These are phyloP conservation scores for Cercophora scortea DNA, from an alignment of 495 filamentous ascomycete species.

Conservation along the genomic window DNA sequence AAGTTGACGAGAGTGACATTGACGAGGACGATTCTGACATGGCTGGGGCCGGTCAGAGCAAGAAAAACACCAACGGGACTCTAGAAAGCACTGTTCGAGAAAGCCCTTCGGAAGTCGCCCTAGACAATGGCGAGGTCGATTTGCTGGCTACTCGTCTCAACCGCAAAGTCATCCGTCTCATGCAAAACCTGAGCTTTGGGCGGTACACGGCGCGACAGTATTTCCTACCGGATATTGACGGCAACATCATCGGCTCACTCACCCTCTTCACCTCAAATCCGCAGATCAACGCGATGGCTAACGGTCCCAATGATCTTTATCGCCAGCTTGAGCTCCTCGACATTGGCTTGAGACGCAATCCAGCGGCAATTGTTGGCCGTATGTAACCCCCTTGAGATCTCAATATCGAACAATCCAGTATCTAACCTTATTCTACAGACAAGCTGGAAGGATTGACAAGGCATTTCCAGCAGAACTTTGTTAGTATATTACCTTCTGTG, in stretches of 20 bases:
- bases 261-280: constrained; percentile 53
- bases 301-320: constrained; percentile 61
- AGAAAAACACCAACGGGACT: no score
- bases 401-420: no score
- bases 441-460: constrained; percentile 45
- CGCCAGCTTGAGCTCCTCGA: constrained; percentile 47
- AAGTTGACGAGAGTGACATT: no score
- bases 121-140: not conserved
- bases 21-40: no score
- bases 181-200: constrained; percentile 9
- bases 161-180: not conserved
- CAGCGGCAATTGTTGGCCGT: constrained; percentile 23
- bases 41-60: no score
- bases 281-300: constrained; percentile 35
- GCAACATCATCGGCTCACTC: constrained; percentile 44
- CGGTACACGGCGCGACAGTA: constrained; percentile 23
- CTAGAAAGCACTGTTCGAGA: no score
- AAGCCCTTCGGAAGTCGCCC: no score
- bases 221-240: constrained; percentile 21
- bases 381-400: not conserved
- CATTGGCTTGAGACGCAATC: constrained; percentile 52
- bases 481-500: constrained; percentile 27
- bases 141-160: constrained; percentile 5
- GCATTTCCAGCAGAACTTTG: constrained; percentile 68
- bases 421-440: constrained; percentile 9